phyloP scores from a whole-genome alignment of 2,329 filamentous ascomycete species.

The Cordyceps sp. region DNA sequence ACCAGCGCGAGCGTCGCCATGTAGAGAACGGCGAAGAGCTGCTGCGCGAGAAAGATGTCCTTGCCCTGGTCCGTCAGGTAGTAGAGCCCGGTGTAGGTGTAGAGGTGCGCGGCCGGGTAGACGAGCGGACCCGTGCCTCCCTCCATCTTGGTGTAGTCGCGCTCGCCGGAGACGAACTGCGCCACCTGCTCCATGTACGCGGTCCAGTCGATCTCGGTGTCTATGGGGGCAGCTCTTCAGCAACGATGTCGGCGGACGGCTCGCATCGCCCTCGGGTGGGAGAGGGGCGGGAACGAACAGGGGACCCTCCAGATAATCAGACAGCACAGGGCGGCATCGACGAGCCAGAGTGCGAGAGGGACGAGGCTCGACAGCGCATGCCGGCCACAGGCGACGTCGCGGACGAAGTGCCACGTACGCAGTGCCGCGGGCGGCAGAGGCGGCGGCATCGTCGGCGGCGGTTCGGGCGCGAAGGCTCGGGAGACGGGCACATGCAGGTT shows the following conservation, averaged over 20 bases:
- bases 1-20: conserved; percentile 59
- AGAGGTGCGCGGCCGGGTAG: conserved; percentile 88
- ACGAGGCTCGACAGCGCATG: conserved; percentile 32
- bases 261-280: not conserved
- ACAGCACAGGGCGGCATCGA: conserved; percentile 55
- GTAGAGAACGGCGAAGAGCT: conserved; percentile 69
- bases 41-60: conserved; percentile 67
- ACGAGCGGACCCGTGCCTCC: conserved; percentile 87
- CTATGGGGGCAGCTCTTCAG: conserved; percentile 18
- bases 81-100: conserved; percentile 72
- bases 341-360: conserved; percentile 46
- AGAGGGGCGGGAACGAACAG: conserved; percentile 37
- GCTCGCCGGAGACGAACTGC: conserved; percentile 67
- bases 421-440: conserved; percentile 8
- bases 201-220: conserved; percentile 96
- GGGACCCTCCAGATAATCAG: conserved; percentile 68
- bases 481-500: too few species aligned
- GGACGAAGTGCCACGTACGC: conserved; percentile 13
- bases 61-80: conserved; percentile 57
- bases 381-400: conserved; percentile 29
- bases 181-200: conserved; percentile 92
- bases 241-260: not conserved
- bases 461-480: not conserved
- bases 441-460: conserved; percentile 11
- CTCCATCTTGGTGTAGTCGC: conserved; percentile 71